phyloP scores from a whole-genome alignment of 805 yeast genomes.

The Sugiyamaella qingdaonensis region DNA sequence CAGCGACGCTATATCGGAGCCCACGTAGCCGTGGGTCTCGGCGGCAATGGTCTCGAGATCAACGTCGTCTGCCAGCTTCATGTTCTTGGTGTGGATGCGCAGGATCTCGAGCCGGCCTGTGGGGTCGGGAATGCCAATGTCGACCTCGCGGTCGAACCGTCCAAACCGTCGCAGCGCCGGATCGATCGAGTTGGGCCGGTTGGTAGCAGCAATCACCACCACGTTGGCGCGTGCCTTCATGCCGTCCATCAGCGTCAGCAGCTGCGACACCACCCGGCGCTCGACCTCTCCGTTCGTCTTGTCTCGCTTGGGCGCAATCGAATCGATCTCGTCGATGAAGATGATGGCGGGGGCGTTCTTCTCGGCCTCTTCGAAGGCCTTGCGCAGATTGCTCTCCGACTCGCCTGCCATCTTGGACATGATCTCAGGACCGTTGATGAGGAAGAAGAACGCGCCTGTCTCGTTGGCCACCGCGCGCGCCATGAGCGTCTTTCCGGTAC shows the following conservation, averaged over 20 bases:
- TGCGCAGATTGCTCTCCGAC: conserved; percentile 92
- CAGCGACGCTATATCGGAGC: conserved; percentile 96
- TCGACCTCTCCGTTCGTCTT: conserved; percentile 99
- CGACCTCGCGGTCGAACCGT: conserved; percentile 82
- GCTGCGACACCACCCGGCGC: conserved; percentile 97
- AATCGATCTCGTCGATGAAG: conserved; percentile 97
- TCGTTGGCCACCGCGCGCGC: conserved; percentile 99
- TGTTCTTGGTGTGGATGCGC: conserved; percentile 96
- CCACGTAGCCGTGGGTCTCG: conserved; percentile 99
- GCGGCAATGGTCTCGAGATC: conserved; percentile 93
- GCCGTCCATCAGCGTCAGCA: conserved; percentile 98
- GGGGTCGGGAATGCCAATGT: conserved; percentile 94
- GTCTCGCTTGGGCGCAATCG: conserved; percentile 99
- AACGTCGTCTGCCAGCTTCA: conserved; percentile 93
- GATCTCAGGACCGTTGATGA: conserved; percentile 98
- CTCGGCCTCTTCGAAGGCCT: conserved; percentile 99
- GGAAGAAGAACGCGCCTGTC: conserved; percentile 97
- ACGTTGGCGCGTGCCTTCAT: conserved; percentile 99
- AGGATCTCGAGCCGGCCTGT: conserved; percentile 96
- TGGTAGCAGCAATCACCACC: conserved; percentile 97
- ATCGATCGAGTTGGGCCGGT: conserved; percentile 81
- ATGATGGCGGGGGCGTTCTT: conserved; percentile 97
- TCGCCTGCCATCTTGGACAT: conserved; percentile 99
- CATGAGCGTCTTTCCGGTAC: conserved; percentile 99
- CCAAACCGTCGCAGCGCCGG: conserved; percentile 85